phyloP scores from a whole-genome alignment of 495 filamentous ascomycete species.

The Annulohypoxylon stygium region DNA sequence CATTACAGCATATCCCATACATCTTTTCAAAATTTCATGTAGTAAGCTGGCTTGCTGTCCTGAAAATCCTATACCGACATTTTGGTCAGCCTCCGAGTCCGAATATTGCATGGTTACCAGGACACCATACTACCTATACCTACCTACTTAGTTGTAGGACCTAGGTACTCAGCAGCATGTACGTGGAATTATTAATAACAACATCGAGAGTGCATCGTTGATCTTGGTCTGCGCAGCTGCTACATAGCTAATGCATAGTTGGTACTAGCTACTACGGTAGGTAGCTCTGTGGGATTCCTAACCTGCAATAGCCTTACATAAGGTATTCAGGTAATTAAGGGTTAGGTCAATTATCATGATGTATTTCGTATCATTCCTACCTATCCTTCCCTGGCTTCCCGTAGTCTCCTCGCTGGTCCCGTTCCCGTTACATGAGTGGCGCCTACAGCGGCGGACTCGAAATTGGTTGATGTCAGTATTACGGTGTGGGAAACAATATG shows the following conservation, averaged over 20 bases:
- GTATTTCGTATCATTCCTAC: constrained; percentile 15
- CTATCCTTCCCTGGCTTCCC: constrained; percentile 10
- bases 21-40: constrained; percentile 12
- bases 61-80: constrained; percentile 42
- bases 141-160: not conserved
- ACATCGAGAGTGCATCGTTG: not conserved
- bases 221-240: not conserved
- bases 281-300: not conserved
- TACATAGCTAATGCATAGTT: not conserved
- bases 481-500: constrained; percentile 35
- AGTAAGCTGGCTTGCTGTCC: constrained; percentile 30
- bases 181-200: constrained; percentile 8
- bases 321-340: constrained; percentile 30
- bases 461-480: constrained; percentile 47
- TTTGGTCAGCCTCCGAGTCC: constrained; percentile 37
- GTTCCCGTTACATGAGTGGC: constrained; percentile 39
- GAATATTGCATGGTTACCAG: constrained; percentile 30
- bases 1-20: not conserved
- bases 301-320: constrained; percentile 39
- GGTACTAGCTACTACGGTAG: too few relatives aligned
- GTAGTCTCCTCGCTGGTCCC: constrained; percentile 8
- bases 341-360: constrained; percentile 19
- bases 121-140: not conserved
- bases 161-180: not conserved
- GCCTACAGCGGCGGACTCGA: constrained; percentile 42